Evolutionary conservation across 2,329 filamentous ascomycete genomes (phyloP).

Genomic region (Diaporthe citri): DNA sequence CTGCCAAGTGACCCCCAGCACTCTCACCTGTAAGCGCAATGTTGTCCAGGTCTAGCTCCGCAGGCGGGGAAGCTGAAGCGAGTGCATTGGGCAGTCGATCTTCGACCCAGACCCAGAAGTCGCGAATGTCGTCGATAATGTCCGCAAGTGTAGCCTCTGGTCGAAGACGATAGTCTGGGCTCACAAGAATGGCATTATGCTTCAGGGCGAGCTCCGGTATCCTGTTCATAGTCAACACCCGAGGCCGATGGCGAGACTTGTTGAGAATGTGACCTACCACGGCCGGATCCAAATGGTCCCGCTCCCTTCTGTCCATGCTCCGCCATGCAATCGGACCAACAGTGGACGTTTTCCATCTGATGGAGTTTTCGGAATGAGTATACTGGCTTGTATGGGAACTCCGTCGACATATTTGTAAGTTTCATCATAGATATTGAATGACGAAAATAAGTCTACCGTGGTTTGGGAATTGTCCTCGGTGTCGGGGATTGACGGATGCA

Average conservation of each 20-base stretch:
- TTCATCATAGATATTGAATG: neutral
- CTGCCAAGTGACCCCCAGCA: neutral
- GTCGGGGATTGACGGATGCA: neutral
- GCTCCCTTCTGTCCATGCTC: neutral
- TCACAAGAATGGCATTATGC: neutral
- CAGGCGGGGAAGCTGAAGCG: neutral
- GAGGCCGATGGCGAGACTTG: no score
- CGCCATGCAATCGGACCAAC: neutral
- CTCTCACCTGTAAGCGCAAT: slow-evolving; percentile 3
- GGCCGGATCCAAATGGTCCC: neutral
- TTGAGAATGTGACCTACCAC: neutral
- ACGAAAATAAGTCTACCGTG: neutral
- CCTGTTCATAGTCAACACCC: neutral
- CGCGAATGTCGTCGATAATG: neutral
- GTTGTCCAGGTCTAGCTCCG: neutral
- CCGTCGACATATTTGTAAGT: neutral
- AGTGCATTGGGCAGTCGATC: neutral
- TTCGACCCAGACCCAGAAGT: neutral
- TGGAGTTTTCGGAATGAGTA: neutral
- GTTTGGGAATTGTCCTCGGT: neutral
- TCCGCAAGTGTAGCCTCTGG: neutral
- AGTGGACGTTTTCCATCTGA: neutral
- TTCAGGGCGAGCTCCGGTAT: neutral
- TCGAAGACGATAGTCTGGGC: neutral
- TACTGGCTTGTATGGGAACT: neutral